phyloP scores from a whole-genome alignment of 352 stramenopile species.

The Phytophthora brassicae region DNA sequence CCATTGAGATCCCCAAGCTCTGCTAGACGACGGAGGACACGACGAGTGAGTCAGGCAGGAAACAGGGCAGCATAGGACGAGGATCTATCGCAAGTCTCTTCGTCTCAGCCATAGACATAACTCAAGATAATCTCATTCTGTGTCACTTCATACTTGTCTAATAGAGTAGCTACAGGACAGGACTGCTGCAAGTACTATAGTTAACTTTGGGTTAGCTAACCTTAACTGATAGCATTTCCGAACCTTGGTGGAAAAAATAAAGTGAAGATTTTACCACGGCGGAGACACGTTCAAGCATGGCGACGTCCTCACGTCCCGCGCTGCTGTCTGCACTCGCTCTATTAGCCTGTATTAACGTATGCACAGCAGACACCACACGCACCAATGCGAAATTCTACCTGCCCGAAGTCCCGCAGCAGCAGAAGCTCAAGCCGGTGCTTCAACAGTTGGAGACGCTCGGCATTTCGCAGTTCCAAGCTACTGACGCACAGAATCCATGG shows the following conservation, averaged over 20 bases:
- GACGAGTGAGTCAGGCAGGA: neutral
- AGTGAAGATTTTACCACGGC: too few species aligned
- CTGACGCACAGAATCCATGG: conserved; percentile 39
- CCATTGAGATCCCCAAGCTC: conserved; percentile 75
- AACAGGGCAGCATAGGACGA: neutral
- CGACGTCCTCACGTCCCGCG: conserved; percentile 2
- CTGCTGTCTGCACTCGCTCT: conserved; percentile 26
- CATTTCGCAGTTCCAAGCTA: conserved; percentile 49
- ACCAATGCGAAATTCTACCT: conserved; percentile 52
- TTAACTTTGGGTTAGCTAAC: too few species aligned
- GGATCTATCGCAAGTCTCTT: neutral
- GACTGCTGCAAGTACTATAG: too few species aligned
- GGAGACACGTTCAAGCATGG: conserved; percentile 8
- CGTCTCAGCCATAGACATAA: conserved; percentile 18
- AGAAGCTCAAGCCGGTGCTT: conserved; percentile 44
- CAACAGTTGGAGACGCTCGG: conserved; percentile 55
- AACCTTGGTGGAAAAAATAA: neutral
- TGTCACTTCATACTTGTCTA: conserved; percentile 14
- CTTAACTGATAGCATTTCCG: conserved; percentile 9
- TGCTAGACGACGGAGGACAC: conserved; percentile 25
- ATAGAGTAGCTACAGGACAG: too few species aligned
- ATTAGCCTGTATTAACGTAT: neutral
- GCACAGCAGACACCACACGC: conserved; percentile 1
- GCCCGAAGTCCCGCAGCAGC: conserved; percentile 38
- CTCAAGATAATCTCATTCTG: conserved; percentile 29